These are phyloP conservation scores for Diospyros kaki DNA, from an alignment of 148 eudicot species.

Conservation along the genomic window DNA sequence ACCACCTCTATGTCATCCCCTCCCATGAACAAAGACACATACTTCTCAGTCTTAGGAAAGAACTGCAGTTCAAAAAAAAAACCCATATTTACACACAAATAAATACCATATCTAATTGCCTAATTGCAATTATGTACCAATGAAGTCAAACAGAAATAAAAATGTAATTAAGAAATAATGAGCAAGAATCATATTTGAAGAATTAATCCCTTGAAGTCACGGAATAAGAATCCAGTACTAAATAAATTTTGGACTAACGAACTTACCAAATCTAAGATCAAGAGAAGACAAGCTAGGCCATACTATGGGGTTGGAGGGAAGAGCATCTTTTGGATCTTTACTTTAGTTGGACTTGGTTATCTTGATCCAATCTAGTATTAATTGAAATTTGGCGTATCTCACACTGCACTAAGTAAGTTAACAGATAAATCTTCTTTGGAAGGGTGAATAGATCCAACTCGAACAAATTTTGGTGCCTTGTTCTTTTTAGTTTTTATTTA, in stretches of 20 bases:
- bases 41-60: conserved; percentile 90
- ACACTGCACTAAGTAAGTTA: not conserved
- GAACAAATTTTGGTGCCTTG: not conserved
- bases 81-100: not conserved
- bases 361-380: not conserved
- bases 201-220: not conserved
- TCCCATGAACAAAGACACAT: conserved; percentile 74
- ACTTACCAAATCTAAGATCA: not conserved
- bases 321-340: not conserved
- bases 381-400: not conserved
- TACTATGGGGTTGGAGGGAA: not conserved
- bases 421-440: not conserved
- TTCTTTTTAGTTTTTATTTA: not conserved
- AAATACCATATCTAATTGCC: too few species aligned
- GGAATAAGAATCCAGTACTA: not conserved
- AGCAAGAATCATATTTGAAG: conserved; percentile 5
- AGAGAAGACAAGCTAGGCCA: not conserved
- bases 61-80: conserved; percentile 50
- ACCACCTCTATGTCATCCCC: conserved; percentile 66
- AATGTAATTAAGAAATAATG: not conserved
- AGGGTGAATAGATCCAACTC: not conserved
- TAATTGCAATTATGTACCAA: too few species aligned
- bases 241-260: not conserved
- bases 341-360: not conserved
- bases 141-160: not conserved